phyloP scores from a whole-genome alignment of 139 green algal genomes.

The Closterium sp. region DNA sequence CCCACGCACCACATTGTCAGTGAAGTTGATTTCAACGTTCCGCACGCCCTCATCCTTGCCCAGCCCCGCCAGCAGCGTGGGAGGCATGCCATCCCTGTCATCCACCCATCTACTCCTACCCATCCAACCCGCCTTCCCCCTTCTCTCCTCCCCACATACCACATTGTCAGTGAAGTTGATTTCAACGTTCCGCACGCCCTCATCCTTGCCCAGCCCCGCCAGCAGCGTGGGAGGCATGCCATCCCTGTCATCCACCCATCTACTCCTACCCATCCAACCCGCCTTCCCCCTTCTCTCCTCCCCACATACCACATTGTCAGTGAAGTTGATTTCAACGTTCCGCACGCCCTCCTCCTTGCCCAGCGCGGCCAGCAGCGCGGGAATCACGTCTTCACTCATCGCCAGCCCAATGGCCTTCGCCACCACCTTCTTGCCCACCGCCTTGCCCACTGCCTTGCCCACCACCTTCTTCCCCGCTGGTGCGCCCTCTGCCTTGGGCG shows the following conservation, averaged over 20 bases:
- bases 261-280: too few relatives aligned
- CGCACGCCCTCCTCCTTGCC: background rate
- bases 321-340: conserved; percentile 2
- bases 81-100: too few relatives aligned
- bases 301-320: too few relatives aligned
- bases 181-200: background rate
- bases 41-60: too few relatives aligned
- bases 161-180: conserved; percentile 7
- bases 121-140: too few relatives aligned
- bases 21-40: too few relatives aligned
- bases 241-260: too few relatives aligned
- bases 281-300: too few relatives aligned
- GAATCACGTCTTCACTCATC: conserved; percentile 9
- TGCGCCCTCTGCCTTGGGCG: background rate
- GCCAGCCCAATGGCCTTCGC: background rate
- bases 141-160: background rate
- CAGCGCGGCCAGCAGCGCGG: background rate
- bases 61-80: too few relatives aligned
- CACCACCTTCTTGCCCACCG: background rate
- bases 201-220: background rate
- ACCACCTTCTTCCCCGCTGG: conserved; percentile 2
- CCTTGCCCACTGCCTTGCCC: background rate
- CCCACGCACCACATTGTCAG: conserved; percentile 1
- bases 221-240: background rate
- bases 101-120: too few relatives aligned